Evolutionary conservation across 2,329 filamentous ascomycete species (phyloP).

Genomic region (Aureobasidium sp.): DNA sequence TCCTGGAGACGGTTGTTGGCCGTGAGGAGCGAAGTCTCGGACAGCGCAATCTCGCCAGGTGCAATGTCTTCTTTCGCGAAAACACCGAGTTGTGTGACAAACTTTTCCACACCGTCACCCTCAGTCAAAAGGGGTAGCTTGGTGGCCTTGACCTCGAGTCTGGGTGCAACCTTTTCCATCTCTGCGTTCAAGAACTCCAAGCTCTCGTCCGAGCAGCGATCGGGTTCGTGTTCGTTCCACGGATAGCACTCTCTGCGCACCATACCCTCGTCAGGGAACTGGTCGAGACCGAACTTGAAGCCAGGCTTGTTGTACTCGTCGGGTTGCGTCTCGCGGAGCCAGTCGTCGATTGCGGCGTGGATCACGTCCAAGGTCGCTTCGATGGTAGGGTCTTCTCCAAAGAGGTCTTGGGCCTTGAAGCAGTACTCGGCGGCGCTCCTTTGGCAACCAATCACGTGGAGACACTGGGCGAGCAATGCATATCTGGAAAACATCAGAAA

Average conservation of each 20-base stretch:
- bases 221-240: slow-evolving; percentile 56
- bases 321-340: slow-evolving; percentile 21
- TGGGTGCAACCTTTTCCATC: slow-evolving; percentile 64
- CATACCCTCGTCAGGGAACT: slow-evolving; percentile 61
- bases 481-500: neutral
- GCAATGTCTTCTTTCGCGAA: slow-evolving; percentile 78
- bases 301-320: slow-evolving; percentile 14
- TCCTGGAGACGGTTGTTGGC: slow-evolving; percentile 85
- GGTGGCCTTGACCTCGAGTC: slow-evolving; percentile 71
- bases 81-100: slow-evolving; percentile 74
- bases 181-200: slow-evolving; percentile 65
- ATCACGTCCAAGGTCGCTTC: slow-evolving; percentile 49
- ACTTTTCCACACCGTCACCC: slow-evolving; percentile 22
- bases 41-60: slow-evolving; percentile 68
- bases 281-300: slow-evolving; percentile 21
- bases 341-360: slow-evolving; percentile 21
- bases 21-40: slow-evolving; percentile 79
- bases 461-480: slow-evolving; percentile 12
- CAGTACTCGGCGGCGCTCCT: slow-evolving; percentile 61
- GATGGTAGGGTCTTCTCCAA: slow-evolving; percentile 51
- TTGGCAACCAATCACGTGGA: slow-evolving; percentile 14
- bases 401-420: slow-evolving; percentile 51
- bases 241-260: slow-evolving; percentile 61
- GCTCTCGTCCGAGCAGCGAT: slow-evolving; percentile 47
- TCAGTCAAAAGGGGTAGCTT: slow-evolving; percentile 61